phyloP scores from a whole-genome alignment of 2,329 filamentous ascomycete species.

The Stenocarpella maydis region DNA sequence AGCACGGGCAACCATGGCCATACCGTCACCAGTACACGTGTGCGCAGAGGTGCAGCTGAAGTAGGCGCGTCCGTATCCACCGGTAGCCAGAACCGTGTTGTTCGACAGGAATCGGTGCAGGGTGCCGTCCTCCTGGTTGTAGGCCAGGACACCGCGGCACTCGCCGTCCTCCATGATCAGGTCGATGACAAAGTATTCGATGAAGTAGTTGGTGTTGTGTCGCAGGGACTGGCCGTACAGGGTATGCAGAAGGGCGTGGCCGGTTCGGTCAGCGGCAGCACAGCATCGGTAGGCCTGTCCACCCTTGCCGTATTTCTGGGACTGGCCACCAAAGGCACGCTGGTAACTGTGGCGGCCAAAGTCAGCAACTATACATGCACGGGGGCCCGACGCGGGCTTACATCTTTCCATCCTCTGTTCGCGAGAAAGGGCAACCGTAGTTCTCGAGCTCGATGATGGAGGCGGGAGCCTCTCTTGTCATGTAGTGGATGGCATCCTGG shows the following conservation, averaged over 20 bases:
- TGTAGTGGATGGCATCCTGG: slow-evolving; percentile 98
- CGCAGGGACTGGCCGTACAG: slow-evolving; percentile 96
- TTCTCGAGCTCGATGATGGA: slow-evolving; percentile 96
- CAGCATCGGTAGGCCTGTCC: slow-evolving; percentile 98
- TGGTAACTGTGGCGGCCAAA: slow-evolving; percentile 72
- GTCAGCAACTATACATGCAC: slow-evolving; percentile 36
- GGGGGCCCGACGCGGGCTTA: slow-evolving; percentile 50
- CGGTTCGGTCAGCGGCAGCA: slow-evolving; percentile 94
- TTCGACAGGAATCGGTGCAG: slow-evolving; percentile 96
- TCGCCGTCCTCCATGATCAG: slow-evolving; percentile 97
- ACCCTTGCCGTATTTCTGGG: slow-evolving; percentile 93
- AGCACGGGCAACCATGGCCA: slow-evolving; percentile 98
- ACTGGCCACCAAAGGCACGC: slow-evolving; percentile 97
- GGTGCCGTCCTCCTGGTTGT: slow-evolving; percentile 98
- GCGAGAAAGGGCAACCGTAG: slow-evolving; percentile 95
- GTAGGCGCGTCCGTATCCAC: slow-evolving; percentile 97
- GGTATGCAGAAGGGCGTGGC: slow-evolving; percentile 96
- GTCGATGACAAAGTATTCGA: slow-evolving; percentile 97
- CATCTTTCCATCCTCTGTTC: slow-evolving; percentile 97
- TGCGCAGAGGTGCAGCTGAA: slow-evolving; percentile 98
- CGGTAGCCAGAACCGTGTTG: slow-evolving; percentile 96
- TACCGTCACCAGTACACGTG: slow-evolving; percentile 98
- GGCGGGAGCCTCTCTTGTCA: slow-evolving; percentile 92
- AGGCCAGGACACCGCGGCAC: slow-evolving; percentile 95
- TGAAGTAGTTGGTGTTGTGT: slow-evolving; percentile 99